Evolutionary conservation across 495 filamentous ascomycete genomes (phyloP).

Genomic region (Ascobolus immersus): DNA sequence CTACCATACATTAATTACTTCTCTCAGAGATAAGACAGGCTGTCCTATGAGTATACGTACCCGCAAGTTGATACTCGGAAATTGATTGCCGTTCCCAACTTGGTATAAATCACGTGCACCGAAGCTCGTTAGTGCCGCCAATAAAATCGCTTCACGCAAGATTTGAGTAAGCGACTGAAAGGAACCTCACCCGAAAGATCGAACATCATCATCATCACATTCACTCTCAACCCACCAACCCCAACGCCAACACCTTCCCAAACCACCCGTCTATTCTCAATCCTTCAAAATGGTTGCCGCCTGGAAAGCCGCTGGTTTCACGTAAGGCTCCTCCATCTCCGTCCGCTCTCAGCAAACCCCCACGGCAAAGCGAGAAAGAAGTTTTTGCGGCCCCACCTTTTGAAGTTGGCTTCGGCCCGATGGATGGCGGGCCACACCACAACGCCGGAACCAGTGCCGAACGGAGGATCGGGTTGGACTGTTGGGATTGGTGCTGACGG

Average conservation of each 20-base stretch:
- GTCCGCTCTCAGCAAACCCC: not conserved
- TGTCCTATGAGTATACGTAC: too few relatives aligned
- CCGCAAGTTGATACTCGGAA: too few relatives aligned
- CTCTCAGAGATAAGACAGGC: too few relatives aligned
- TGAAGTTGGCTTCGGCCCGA: too few relatives aligned
- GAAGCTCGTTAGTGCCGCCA: not conserved
- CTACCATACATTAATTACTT: too few relatives aligned
- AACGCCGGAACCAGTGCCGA: not conserved
- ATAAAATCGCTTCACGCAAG: too few relatives aligned
- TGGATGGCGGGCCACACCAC: not conserved
- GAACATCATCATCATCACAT: not conserved
- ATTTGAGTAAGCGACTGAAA: not conserved
- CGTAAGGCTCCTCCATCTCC: slow-evolving; percentile 41
- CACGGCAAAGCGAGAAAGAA: not conserved
- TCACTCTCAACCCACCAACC: not conserved
- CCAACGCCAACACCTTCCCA: not conserved
- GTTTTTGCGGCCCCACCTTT: too few relatives aligned
- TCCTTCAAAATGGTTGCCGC: slow-evolving; percentile 73
- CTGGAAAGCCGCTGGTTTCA: slow-evolving; percentile 94
- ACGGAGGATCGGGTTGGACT: not conserved
- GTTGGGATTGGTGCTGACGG: slow-evolving; percentile 4
- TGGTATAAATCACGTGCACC: not conserved
- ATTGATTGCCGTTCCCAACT: too few relatives aligned
- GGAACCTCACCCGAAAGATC: not conserved
- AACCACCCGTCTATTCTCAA: not conserved